Base-by-base conservation (phyloP, 148 eudicot species). In the Cornus controversa region DNA sequence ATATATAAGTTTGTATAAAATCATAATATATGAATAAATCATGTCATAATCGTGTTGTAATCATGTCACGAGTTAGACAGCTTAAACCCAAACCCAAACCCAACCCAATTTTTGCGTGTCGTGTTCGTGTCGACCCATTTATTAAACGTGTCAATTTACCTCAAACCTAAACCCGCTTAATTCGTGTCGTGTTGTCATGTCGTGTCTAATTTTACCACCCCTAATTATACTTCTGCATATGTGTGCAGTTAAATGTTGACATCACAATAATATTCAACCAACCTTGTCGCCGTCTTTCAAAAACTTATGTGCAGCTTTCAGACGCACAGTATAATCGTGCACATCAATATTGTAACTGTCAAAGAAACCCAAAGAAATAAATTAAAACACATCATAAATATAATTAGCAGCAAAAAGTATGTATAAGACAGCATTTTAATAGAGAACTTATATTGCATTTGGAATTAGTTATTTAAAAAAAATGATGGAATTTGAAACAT, bases 211-310 rank as follows among this genome's bases (percentile, higher is more conserved):
- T n/a, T n/a, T n/a, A n/a, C n/a, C n/a, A n/a, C n/a, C n/a, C n/a
- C n/a, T n/a, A n/a, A 7, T 37, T 66, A 58, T 15, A 62, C 26
- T 37, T 13, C 13, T 29, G 23, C 1, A 7, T 26, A 25, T 6
- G 14, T 22, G 27, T 31, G 26, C 25, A 66, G 24, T 0, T 66
- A 63, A 40, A 40, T 40, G 45, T 8, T 40, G 45, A 26, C 24
- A 67, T 69, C 71, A 53, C 10, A 71, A 37, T 15, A 60, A 40
- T 62, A 20, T 36, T 60, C 18, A 18, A 79, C 66, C 67, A 34
- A 94, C 98, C 97, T 91, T 95, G 82, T 95, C 94, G 50, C 98
- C 98, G 40, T 90, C 96, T 76, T 84, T 91, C 87, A 94, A 76
- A 83, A 95, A 95, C 82, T 85, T 95, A 79, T 82, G 79, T 78